These are phyloP conservation scores for Filobasidium uniguttulatum DNA, from an alignment of 1,284 basidiomycete species.

Conservation along the genomic window DNA sequence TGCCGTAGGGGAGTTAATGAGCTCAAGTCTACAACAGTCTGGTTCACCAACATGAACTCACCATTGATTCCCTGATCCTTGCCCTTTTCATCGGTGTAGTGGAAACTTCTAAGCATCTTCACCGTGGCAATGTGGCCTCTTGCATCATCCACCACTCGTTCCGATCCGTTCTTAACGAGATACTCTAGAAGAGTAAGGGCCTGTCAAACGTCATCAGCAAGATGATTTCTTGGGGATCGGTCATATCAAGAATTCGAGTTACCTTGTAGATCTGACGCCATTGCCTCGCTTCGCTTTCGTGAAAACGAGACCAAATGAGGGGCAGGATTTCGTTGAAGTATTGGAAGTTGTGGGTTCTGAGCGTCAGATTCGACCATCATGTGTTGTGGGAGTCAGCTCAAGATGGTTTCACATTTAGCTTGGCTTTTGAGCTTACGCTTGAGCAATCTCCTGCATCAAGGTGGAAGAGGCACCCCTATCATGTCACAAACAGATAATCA, in stretches of 20 bases:
- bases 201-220: conserved; percentile 34
- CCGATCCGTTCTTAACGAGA: conserved; percentile 93
- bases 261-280: conserved; percentile 99
- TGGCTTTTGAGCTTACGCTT: conserved; percentile 61
- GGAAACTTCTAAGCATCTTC: conserved; percentile 96
- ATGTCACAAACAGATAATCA: conserved; percentile 9
- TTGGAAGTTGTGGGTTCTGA: conserved; percentile 53
- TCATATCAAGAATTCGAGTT: not conserved
- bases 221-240: not conserved
- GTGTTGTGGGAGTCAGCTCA: not conserved
- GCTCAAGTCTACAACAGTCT: not conserved
- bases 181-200: conserved; percentile 90
- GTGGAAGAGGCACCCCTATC: conserved; percentile 91
- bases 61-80: conserved; percentile 99
- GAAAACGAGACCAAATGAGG: conserved; percentile 82
- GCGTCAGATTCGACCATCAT: not conserved
- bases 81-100: conserved; percentile 96
- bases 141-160: conserved; percentile 95
- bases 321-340: conserved; percentile 99
- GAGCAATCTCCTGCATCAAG: conserved; percentile 95
- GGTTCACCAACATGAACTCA: conserved; percentile 31
- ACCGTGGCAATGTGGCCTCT: conserved; percentile 86
- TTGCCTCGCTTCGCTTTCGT: conserved; percentile 96
- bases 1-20: not conserved
- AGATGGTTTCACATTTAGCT: no score